Evolutionary conservation across 768 basidiomycete genomes (phyloP).

Genomic region (Strobilomyces confusus): DNA sequence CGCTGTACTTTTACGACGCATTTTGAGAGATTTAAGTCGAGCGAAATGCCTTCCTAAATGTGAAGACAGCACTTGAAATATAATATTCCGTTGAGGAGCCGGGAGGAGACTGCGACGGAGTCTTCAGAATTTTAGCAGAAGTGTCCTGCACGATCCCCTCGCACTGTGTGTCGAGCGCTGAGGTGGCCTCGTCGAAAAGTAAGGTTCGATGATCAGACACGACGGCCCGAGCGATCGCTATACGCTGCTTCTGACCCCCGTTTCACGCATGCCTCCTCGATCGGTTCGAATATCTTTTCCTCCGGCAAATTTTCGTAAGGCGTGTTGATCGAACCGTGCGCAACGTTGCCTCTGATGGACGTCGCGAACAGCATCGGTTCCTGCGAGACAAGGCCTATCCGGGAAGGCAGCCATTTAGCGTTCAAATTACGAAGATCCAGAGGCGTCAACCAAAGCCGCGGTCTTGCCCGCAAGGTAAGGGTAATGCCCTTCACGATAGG

Average conservation of each 20-base stretch:
- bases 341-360: slow-evolving; percentile 77
- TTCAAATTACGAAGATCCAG: slow-evolving; percentile 76
- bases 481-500: slow-evolving; percentile 73
- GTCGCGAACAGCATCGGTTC: slow-evolving; percentile 86
- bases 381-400: slow-evolving; percentile 86
- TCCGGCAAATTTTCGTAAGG: slow-evolving; percentile 59
- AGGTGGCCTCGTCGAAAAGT: slow-evolving; percentile 86
- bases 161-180: slow-evolving; percentile 85
- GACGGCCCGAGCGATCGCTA: slow-evolving; percentile 87
- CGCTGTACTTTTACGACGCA: too few relatives aligned
- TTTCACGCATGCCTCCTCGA: slow-evolving; percentile 84
- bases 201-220: slow-evolving; percentile 80
- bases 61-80: too few relatives aligned
- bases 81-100: too few relatives aligned
- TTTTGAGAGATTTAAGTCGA: too few relatives aligned
- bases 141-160: slow-evolving; percentile 89
- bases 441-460: slow-evolving; percentile 73
- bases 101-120: too few relatives aligned
- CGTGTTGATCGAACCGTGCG: slow-evolving; percentile 80
- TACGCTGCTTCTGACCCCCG: slow-evolving; percentile 84
- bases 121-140: too few relatives aligned
- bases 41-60: too few relatives aligned
- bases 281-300: slow-evolving; percentile 68
- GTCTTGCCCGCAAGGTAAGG: slow-evolving; percentile 71
- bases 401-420: slow-evolving; percentile 78